Conservation (phyloP, 306 rosid species). For the Canavalia gladiata region DNA sequence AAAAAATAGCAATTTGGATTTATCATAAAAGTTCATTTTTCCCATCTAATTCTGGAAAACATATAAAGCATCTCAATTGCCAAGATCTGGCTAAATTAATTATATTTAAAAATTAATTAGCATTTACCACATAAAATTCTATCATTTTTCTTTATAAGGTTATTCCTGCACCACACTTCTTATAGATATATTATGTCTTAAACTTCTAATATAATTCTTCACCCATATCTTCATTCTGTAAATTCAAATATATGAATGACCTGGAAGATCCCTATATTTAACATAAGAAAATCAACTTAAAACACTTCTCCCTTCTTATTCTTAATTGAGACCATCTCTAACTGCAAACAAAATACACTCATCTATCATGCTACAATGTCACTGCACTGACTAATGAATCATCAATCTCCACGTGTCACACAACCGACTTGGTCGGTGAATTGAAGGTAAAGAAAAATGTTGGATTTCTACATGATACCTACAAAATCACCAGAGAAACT, state of each 20-base stretch:
- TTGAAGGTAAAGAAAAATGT: neutral
- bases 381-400: neutral
- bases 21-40: neutral
- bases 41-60: neutral
- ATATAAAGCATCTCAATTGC: neutral
- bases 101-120: neutral
- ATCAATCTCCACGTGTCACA: neutral
- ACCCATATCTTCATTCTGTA: neutral
- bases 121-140: neutral
- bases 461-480: neutral
- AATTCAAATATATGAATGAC: neutral
- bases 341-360: neutral
- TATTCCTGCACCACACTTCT: neutral
- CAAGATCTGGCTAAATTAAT: neutral
- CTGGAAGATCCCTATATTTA: neutral
- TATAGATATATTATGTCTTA: neutral
- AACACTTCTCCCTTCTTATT: neutral
- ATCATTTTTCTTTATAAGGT: neutral
- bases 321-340: neutral
- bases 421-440: neutral
- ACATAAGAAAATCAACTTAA: neutral
- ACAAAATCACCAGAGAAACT: conserved; percentile 9
- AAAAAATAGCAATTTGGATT: neutral
- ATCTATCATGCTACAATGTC: neutral
- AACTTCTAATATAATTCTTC: neutral